Conservation (phyloP, 148 eudicot species). For the Tetragonia tetragonoides region DNA sequence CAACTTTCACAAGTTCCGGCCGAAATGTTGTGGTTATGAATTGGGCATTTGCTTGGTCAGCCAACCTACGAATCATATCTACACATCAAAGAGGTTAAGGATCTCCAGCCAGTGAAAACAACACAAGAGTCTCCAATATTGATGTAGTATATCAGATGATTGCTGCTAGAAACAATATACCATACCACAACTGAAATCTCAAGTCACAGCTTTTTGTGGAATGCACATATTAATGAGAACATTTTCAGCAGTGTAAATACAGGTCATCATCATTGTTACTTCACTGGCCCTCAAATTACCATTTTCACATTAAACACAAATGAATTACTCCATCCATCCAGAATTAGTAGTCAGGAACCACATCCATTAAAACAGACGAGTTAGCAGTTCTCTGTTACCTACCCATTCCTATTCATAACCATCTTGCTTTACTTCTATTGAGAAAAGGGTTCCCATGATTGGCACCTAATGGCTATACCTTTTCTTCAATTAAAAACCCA, state of each 20-base stretch:
- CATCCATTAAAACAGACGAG: not conserved
- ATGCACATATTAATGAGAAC: too few relatives aligned
- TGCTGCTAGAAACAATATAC: not conserved
- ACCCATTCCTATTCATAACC: not conserved
- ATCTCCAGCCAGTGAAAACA: conserved; percentile 6
- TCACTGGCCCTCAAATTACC: too few relatives aligned
- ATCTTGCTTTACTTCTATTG: not conserved
- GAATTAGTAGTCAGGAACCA: too few relatives aligned
- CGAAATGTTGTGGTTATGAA: conserved; percentile 89
- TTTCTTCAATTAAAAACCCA: not conserved
- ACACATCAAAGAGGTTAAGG: conserved; percentile 35
- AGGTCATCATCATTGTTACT: too few relatives aligned
- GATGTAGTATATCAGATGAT: not conserved
- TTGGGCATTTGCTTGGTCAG: conserved; percentile 83
- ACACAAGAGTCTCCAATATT: not conserved
- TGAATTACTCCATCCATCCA: not conserved
- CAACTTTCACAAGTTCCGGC: conserved; percentile 91
- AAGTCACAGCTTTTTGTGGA: too few relatives aligned
- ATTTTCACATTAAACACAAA: not conserved
- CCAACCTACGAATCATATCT: conserved; percentile 95
- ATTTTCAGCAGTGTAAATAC: too few relatives aligned
- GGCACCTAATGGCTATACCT: not conserved
- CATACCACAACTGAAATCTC: not conserved
- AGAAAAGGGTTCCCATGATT: not conserved
- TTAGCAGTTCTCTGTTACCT: not conserved